Percentiles rank a stretch among this genome's conserved stretches.
Evolutionary conservation across 768 basidiomycete genomes (phyloP).

Genomic region (Boletus fagicola): DNA sequence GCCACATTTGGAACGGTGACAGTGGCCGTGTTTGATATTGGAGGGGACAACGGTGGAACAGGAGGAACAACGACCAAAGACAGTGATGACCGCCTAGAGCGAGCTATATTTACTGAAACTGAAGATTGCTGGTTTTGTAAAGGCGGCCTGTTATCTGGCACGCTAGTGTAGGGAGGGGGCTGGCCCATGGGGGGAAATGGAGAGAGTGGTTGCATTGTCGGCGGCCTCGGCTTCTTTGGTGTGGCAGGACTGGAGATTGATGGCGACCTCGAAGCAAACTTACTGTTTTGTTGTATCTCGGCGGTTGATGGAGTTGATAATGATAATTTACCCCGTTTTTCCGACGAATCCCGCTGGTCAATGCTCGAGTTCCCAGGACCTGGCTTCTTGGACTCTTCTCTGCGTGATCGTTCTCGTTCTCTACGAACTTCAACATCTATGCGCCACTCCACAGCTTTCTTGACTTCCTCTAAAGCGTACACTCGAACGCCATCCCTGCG

Average conservation of each 20-base stretch:
- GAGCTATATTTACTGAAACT: constrained; percentile 41
- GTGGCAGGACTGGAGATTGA: constrained; percentile 13
- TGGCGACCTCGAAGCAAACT: constrained; percentile 20
- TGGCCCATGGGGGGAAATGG: constrained; percentile 41
- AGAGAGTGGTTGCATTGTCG: constrained; percentile 25
- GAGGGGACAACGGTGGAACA: constrained; percentile 36
- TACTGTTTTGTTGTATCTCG: constrained; percentile 22
- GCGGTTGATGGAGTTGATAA: constrained; percentile 49
- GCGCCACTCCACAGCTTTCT: constrained; percentile 84
- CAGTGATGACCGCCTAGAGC: constrained; percentile 54
- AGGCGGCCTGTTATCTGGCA: constrained; percentile 30
- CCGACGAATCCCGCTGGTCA: constrained; percentile 41
- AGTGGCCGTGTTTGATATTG: constrained; percentile 34
- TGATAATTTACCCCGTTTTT: constrained; percentile 48
- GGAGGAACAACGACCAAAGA: constrained; percentile 54
- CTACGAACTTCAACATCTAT: constrained; percentile 76
- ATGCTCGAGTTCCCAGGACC: constrained; percentile 37
- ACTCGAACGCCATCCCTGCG: constrained; percentile 84
- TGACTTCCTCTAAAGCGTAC: constrained; percentile 84
- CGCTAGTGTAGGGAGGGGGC: constrained; percentile 65
- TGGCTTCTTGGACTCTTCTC: constrained; percentile 63
- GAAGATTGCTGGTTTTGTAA: constrained; percentile 43
- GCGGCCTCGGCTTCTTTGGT: constrained; percentile 28
- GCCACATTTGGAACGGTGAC: constrained; percentile 37
- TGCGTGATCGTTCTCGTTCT: constrained; percentile 68